A percentile compares a stretch with the other conserved stretches of the same genome.
These are phyloP conservation scores for Candida tammaniensis DNA, from an alignment of 805 yeast species.

Conservation along the genomic window DNA sequence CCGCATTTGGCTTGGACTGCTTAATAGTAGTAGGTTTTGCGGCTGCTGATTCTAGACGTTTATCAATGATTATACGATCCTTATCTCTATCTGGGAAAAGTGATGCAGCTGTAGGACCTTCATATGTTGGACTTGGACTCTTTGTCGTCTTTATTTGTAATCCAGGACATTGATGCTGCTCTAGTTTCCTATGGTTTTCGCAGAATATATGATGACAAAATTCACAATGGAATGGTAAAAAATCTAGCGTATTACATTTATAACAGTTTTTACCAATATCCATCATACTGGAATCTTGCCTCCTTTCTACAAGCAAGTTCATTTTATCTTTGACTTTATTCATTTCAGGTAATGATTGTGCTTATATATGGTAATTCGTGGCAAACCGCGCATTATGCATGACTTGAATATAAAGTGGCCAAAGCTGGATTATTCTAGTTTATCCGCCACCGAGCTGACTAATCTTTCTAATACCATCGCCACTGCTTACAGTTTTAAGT, in stretches of 20 bases:
- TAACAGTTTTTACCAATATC: slow-evolving; percentile 59
- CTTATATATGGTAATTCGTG: slow-evolving; percentile 1
- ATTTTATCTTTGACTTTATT: no score
- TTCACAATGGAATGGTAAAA: slow-evolving; percentile 56
- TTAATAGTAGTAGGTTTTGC: slow-evolving; percentile 26
- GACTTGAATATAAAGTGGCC: slow-evolving; percentile 81
- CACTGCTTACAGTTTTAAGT: slow-evolving; percentile 60
- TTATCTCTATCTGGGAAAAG: slow-evolving; percentile 52
- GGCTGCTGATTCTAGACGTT: slow-evolving; percentile 13
- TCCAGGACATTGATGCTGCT: slow-evolving; percentile 31
- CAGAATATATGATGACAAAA: slow-evolving; percentile 47
- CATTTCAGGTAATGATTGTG: no score
- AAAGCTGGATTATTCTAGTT: slow-evolving; percentile 45
- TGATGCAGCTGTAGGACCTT: slow-evolving; percentile 34
- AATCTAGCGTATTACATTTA: slow-evolving; percentile 52
- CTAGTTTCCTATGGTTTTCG: slow-evolving; percentile 44
- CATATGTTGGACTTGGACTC: slow-evolving; percentile 7
- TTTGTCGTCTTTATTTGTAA: slow-evolving; percentile 1
- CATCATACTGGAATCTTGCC: slow-evolving; percentile 26
- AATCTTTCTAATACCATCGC: slow-evolving; percentile 48
- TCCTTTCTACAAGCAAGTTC: slow-evolving; percentile 3
- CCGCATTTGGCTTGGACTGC: slow-evolving; percentile 19
- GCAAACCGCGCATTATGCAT: slow-evolving; percentile 1
- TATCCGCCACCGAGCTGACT: slow-evolving; percentile 36
- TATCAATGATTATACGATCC: slow-evolving; percentile 35